Conservation (phyloP, 2,329 filamentous ascomycete genomes). For the Colletotrichum graminicola region DNA sequence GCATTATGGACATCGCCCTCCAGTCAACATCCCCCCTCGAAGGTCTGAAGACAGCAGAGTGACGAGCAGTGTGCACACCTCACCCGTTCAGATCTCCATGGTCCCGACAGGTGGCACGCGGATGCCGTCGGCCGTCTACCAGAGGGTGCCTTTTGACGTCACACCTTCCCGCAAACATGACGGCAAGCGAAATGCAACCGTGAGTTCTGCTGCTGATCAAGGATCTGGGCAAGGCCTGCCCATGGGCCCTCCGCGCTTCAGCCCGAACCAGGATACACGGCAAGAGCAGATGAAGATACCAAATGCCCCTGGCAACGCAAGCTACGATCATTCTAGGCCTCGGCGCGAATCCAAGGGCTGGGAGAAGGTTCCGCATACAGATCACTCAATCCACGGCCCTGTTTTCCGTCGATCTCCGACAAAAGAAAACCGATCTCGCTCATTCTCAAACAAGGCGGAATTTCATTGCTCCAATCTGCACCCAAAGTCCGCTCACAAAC, state of each 20-base stretch:
- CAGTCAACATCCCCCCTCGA: background rate
- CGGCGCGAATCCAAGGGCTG: constrained; percentile 14
- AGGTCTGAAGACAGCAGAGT: background rate
- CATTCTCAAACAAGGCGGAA: constrained; percentile 1
- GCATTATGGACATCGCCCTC: background rate
- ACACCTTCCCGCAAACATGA: background rate
- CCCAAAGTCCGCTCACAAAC: background rate
- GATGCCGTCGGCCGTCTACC: constrained; percentile 1
- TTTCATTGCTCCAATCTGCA: constrained; percentile 8
- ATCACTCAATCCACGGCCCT: constrained; percentile 33
- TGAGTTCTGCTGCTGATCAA: background rate
- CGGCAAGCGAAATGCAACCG: background rate
- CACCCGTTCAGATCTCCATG: background rate
- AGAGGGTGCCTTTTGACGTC: background rate
- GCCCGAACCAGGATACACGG: background rate
- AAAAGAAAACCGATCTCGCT: constrained; percentile 6
- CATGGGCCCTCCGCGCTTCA: background rate
- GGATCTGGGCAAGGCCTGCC: background rate
- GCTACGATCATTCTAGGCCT: background rate
- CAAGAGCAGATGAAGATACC: background rate
- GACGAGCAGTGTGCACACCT: background rate
- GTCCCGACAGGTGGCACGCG: background rate
- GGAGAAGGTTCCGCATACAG: constrained; percentile 20
- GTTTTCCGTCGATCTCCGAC: constrained; percentile 31
- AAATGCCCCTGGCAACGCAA: background rate